phyloP scores from a whole-genome alignment of 306 rosid species.

The Fragaria nilgerrensis region DNA sequence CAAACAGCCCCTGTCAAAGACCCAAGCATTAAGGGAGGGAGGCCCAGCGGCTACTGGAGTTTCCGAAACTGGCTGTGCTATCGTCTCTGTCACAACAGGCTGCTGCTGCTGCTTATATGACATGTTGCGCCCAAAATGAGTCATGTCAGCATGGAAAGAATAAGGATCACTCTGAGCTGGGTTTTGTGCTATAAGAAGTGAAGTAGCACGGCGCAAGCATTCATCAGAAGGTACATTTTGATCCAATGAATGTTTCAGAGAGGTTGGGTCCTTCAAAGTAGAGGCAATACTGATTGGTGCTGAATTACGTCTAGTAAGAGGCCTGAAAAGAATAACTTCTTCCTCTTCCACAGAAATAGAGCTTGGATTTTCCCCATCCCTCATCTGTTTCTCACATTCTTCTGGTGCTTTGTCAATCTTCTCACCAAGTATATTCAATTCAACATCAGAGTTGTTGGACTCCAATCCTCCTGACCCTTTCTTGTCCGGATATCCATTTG shows the following conservation, averaged over 20 bases:
- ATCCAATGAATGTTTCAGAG: slow-evolving; percentile 45
- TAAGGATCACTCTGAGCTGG: slow-evolving; percentile 44
- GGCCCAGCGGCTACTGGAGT: slow-evolving; percentile 66
- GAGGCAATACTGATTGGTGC: slow-evolving; percentile 53
- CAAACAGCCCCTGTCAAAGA: slow-evolving; percentile 50
- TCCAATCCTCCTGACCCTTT: slow-evolving; percentile 32
- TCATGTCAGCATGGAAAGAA: slow-evolving; percentile 44
- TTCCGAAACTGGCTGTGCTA: slow-evolving; percentile 33
- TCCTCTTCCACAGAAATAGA: slow-evolving; percentile 60
- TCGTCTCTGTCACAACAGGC: slow-evolving; percentile 43
- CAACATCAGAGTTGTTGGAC: slow-evolving; percentile 24
- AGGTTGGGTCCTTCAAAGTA: slow-evolving; percentile 27
- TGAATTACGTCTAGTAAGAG: slow-evolving; percentile 75
- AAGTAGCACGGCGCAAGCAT: slow-evolving; percentile 80
- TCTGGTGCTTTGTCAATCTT: slow-evolving; percentile 15
- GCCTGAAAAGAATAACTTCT: slow-evolving; percentile 92
- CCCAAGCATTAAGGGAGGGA: slow-evolving; percentile 96
- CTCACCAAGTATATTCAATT: slow-evolving; percentile 23
- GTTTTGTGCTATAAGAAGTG: slow-evolving; percentile 80
- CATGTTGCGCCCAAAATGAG: slow-evolving; percentile 34
- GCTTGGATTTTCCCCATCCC: slow-evolving; percentile 20
- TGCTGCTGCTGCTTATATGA: slow-evolving; percentile 50
- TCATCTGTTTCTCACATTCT: slow-evolving; percentile 30
- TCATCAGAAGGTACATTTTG: slow-evolving; percentile 54
- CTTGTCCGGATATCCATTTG: slow-evolving; percentile 37